Base-by-base conservation (phyloP, 768 basidiomycete genomes). In the Pholiota microspora region DNA sequence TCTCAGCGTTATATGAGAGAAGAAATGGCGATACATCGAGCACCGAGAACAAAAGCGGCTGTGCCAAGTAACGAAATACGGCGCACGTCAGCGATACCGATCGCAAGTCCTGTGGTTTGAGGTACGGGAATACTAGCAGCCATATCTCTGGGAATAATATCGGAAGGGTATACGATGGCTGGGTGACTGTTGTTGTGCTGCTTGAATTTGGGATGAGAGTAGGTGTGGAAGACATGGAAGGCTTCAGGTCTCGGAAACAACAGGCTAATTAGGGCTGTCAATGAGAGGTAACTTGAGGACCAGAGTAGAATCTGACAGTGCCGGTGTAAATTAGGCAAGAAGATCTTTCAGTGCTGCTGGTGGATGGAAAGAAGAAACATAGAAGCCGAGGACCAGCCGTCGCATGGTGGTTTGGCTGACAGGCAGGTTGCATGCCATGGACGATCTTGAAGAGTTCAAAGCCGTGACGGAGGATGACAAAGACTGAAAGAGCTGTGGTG, bases 11-110 rank as follows among this genome's bases (percentile, higher is more conserved):
- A 47, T 63, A 70, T 16, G 69, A 66, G 21, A 65, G 69, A 49
- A 70, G 71, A 61, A 69, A 73, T 18, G 72, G 73, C 12, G 67
- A 71, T 10, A 71, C 62, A 25, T 71, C 70, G 55, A 73, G 61
- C 3, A 68, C 61, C 16, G 64, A 60, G 63, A 73, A 75, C 6
- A 75, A 62, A 8, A 71, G 55, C 13, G 73, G 73, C 51, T 75
- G 73, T 7, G 72, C 69, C 35, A 75, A 60, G 28, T 57, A 64
- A 7, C 67, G 64, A 48, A 75, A 75, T 4, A 58, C 53, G 9
- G 64, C 64, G 48, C 68, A 73, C 24, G 66, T 63, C 50, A 70
- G 64, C 4, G 71, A 67, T 13, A 66, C 58, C 2, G 70, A 54
- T 13, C 63, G 65, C n/a, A 73, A 59, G 34, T 69, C 68, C 9